Conservation (phyloP, 106 monocot genomes). For the Phalaenopsis aphrodite region DNA sequence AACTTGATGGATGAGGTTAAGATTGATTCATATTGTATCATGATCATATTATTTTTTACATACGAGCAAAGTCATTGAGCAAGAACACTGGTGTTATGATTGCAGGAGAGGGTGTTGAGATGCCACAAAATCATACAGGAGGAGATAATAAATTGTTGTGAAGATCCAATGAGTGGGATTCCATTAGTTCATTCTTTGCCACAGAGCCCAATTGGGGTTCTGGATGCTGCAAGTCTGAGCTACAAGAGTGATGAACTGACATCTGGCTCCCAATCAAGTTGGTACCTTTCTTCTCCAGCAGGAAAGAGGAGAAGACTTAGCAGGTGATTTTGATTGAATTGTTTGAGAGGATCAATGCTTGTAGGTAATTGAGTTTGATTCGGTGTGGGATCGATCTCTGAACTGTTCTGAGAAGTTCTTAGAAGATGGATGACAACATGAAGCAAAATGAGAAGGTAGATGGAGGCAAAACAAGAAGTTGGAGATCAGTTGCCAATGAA, state of each 20-base stretch:
- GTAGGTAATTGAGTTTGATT: background rate
- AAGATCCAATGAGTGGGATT: constrained; percentile 15
- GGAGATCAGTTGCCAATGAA: background rate
- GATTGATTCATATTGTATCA: background rate
- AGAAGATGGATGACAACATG: background rate
- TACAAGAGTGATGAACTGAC: constrained; percentile 45
- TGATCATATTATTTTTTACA: background rate
- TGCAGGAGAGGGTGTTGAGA: constrained; percentile 64
- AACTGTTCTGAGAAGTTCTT: background rate
- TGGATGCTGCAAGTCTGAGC: constrained; percentile 63
- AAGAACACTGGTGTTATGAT: background rate
- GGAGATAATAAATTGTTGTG: constrained; percentile 14
- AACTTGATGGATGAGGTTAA: constrained; percentile 41
- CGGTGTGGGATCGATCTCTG: background rate
- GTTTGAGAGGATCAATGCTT: background rate
- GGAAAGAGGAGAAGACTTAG: constrained; percentile 54
- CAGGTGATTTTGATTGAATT: constrained; percentile 2
- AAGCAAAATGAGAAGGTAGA: background rate
- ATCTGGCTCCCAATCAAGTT: constrained; percentile 26
- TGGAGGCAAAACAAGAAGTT: background rate
- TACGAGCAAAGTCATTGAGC: background rate
- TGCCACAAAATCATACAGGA: constrained; percentile 51
- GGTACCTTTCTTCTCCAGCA: constrained; percentile 28
- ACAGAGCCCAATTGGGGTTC: constrained; percentile 71
- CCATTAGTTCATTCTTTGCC: constrained; percentile 31